phyloP scores from a whole-genome alignment of 192 early-diverging fungal genomes.

The Pilobolus umbonatus region DNA sequence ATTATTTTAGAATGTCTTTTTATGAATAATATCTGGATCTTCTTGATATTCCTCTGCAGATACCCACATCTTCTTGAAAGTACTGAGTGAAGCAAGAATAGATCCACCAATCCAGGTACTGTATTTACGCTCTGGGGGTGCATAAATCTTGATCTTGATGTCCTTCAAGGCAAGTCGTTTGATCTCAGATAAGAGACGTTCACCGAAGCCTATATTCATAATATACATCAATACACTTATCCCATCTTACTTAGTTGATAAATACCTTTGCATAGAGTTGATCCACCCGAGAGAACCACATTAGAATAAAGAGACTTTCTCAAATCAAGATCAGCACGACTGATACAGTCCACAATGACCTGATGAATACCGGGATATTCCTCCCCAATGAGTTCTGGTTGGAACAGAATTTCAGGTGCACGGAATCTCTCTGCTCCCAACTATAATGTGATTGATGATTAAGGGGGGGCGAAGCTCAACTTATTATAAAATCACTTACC shows the following conservation, averaged over 20 bases:
- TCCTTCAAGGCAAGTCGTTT: conserved; percentile 88
- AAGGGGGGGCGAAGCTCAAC: no score
- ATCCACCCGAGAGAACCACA: conserved; percentile 96
- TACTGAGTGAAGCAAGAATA: conserved; percentile 90
- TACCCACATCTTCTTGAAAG: conserved; percentile 99
- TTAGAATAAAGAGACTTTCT: conserved; percentile 83
- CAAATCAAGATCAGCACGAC: conserved; percentile 91
- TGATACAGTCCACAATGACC: conserved; percentile 88
- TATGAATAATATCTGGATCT: conserved; percentile 90
- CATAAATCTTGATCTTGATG: conserved; percentile 95
- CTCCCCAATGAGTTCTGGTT: conserved; percentile 87
- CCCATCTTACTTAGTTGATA: no score
- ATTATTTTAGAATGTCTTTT: conserved; percentile 60
- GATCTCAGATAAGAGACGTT: conserved; percentile 86
- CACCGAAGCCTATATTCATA: conserved; percentile 74
- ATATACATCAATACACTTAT: conserved; percentile 2
- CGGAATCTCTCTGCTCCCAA: conserved; percentile 89
- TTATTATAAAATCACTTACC: conserved; percentile 42
- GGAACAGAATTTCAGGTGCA: conserved; percentile 94
- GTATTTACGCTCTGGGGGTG: conserved; percentile 97
- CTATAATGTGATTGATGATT: no score
- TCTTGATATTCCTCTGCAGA: conserved; percentile 97
- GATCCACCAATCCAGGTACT: conserved; percentile 98
- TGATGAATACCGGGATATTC: conserved; percentile 94
- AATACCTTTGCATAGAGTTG: conserved; percentile 82